These are phyloP conservation scores for Notholithocarpus densiflorus DNA, from an alignment of 306 rosid species.

Conservation along the genomic window DNA sequence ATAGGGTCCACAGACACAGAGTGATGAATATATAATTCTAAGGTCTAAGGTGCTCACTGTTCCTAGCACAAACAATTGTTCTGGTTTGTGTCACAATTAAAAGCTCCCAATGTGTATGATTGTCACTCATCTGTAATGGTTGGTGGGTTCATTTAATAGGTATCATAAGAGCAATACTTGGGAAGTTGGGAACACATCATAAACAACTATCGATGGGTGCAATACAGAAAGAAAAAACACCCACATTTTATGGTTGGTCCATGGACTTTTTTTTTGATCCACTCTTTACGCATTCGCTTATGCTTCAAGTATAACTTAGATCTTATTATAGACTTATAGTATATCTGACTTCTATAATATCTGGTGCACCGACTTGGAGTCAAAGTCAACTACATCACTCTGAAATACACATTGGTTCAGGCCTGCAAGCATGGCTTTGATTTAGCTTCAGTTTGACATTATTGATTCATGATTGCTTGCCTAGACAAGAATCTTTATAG, in stretches of 20 bases:
- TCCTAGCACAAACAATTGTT: background rate
- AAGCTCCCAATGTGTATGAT: background rate
- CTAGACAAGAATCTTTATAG: background rate
- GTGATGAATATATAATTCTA: background rate
- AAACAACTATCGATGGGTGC: background rate
- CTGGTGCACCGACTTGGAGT: background rate
- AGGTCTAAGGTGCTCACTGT: background rate
- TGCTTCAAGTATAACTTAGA: background rate
- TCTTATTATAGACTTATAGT: background rate
- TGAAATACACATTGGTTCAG: background rate
- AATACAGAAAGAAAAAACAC: background rate
- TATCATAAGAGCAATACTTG: background rate
- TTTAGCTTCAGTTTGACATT: background rate
- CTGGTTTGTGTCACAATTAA: background rate
- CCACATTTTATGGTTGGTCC: background rate
- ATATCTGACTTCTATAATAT: background rate
- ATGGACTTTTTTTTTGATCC: background rate
- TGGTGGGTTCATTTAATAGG: conserved; percentile 3
- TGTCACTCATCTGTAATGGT: background rate
- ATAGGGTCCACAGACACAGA: background rate
- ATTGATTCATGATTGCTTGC: background rate
- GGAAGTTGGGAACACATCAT: background rate
- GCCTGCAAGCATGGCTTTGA: background rate
- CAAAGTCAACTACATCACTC: background rate
- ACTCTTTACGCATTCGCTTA: conserved; percentile 8